A percentile compares a stretch with the other conserved stretches of the same genome.
phyloP scores from a whole-genome alignment of 345 rosid genomes.

The Syzygium grande region DNA sequence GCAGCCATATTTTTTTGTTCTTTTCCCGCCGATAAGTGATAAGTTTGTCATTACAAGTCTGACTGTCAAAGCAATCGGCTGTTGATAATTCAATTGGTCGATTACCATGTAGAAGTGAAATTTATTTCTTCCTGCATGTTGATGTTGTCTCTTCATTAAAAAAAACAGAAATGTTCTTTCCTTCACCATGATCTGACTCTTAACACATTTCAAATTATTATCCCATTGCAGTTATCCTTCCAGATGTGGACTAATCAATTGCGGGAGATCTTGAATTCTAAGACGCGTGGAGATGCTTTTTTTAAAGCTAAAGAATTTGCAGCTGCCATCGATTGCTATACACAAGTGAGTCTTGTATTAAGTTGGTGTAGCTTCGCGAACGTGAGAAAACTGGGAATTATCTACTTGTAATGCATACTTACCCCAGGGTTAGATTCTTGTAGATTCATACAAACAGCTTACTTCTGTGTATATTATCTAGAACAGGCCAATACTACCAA shows the following conservation, averaged over 20 bases:
- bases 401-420: not conserved
- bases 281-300: constrained; percentile 24
- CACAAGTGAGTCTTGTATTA: not conserved
- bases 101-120: not conserved
- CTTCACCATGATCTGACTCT: not conserved
- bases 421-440: not conserved
- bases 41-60: not conserved
- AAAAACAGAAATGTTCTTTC: not conserved
- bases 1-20: not conserved
- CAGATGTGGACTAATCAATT: constrained; percentile 15
- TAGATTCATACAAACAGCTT: not conserved
- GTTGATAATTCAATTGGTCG: not conserved
- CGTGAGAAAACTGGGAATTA: not conserved
- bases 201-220: not conserved
- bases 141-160: not conserved
- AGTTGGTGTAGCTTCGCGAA: not conserved
- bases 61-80: not conserved
- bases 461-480: not conserved
- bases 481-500: not conserved
- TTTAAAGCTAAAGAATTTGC: constrained; percentile 30
- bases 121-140: not conserved
- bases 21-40: not conserved
- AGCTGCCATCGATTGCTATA: constrained; percentile 19
- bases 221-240: constrained; percentile 25
- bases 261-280: constrained; percentile 10